phyloP scores from a whole-genome alignment of 805 yeast species.

The Candida namnaoensis region DNA sequence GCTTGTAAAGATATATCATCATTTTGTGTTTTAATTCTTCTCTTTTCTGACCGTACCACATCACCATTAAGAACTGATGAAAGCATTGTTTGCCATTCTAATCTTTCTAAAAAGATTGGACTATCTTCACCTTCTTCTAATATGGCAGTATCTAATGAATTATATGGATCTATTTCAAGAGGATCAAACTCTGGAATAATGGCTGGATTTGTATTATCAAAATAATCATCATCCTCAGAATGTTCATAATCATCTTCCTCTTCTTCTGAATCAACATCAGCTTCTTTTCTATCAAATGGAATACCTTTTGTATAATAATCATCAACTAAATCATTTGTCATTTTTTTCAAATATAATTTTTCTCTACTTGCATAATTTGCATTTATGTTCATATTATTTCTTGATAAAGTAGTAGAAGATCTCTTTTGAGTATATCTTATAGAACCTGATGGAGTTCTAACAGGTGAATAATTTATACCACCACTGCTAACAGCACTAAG shows the following conservation, averaged over 20 bases:
- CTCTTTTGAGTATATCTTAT: constrained; percentile 10
- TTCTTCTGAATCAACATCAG: constrained; percentile 19
- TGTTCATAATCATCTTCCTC: constrained; percentile 23
- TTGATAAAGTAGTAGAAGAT: constrained; percentile 2
- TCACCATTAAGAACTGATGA: constrained; percentile 90
- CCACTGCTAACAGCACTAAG: not conserved
- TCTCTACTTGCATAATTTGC: constrained; percentile 43
- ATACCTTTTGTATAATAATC: constrained; percentile 70
- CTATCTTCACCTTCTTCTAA: constrained; percentile 17
- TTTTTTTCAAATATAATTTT: constrained; percentile 51
- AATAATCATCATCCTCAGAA: constrained; percentile 11
- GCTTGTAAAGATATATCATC: constrained; percentile 42
- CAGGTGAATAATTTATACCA: constrained; percentile 13
- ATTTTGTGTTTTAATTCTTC: constrained; percentile 51
- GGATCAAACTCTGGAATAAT: constrained; percentile 33
- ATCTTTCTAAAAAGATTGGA: constrained; percentile 53
- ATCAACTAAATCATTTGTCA: constrained; percentile 52
- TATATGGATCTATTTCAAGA: constrained; percentile 37
- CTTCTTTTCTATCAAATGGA: constrained; percentile 19
- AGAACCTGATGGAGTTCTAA: constrained; percentile 15
- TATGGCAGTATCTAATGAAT: constrained; percentile 11
- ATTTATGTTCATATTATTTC: not conserved
- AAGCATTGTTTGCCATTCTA: constrained; percentile 96
- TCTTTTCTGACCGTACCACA: constrained; percentile 85
- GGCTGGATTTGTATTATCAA: constrained; percentile 23